Evolutionary conservation across 768 basidiomycete genomes (phyloP), one percentile per base, ranked within the genome.

Genomic region (Goffeauzyma gilvescens): DNA sequence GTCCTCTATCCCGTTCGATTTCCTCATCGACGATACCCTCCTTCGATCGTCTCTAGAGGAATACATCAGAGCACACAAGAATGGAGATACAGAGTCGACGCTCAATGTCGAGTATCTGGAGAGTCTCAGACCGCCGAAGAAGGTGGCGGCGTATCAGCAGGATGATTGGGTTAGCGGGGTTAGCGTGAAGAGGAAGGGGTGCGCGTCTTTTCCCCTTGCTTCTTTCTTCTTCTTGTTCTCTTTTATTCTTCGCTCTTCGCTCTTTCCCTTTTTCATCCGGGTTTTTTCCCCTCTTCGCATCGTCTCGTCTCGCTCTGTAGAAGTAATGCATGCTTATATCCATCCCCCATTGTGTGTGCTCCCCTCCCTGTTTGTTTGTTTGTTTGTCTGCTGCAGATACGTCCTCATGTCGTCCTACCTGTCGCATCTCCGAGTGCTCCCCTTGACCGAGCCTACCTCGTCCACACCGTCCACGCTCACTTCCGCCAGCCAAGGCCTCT

Each of bases 21-120:
- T 95, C 62, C 64, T 98, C 33, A 68, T 93, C 31, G 69, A 72
- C 33, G 84, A 85, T n/a, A 75, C 81, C 57, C 72, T 95, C 10
- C 62, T 95, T 2, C 68, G 80, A 34, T 70, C 72, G 0, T 75
- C 69, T 21, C 59, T 98, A 21, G 75, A 70, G 10, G 78, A 78
- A 52, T 87, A 80, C 80, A 78, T 60, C 10, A 61, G 57, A 46
- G 44, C 30, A 31, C 54, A 57, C 38, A 41, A 58, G 34, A 55
- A 53, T 17, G 54, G 54, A 7, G 62, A 63, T 42, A 54, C 55
- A 38, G 62, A 60, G 40, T 42, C 40, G 63, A 85, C 81, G 2
- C 72, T 93, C 17, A 78, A 89, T 55, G 75, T 93, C 33, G 86
- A 90, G 63, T 90, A 90, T 65, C 76, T 93, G 44, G 78, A 85